Conservation (phyloP, 2,329 filamentous ascomycete genomes). For the Claviceps sp. region DNA sequence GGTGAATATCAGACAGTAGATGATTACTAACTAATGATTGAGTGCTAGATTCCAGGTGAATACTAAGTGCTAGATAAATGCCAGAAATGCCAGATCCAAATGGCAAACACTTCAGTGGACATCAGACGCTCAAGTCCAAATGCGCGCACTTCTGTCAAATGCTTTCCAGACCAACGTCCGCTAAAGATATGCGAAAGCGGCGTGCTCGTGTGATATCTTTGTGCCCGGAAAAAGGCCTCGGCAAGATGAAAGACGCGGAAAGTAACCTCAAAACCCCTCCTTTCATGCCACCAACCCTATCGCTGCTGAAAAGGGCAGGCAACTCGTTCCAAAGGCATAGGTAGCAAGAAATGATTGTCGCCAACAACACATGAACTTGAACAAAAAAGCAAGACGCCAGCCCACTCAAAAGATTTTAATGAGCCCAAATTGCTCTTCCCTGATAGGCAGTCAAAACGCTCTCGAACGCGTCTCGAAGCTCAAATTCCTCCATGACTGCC, state of each 20-base stretch:
- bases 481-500: slow-evolving; percentile 52
- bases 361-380: not conserved
- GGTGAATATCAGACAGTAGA: not conserved
- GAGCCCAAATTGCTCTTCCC: slow-evolving; percentile 8
- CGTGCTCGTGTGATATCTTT: not conserved
- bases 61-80: too few relatives aligned
- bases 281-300: not conserved
- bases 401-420: not conserved
- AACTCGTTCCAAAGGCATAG: not conserved
- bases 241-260: not conserved
- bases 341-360: not conserved
- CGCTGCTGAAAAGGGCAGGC: not conserved
- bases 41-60: too few relatives aligned
- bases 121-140: not conserved
- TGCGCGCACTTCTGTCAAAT: not conserved
- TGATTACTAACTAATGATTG: too few relatives aligned
- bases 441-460: slow-evolving; percentile 30
- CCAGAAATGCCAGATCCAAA: too few relatives aligned
- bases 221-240: not conserved
- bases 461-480: slow-evolving; percentile 65
- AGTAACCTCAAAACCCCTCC: not conserved
- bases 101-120: not conserved
- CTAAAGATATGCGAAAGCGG: not conserved
- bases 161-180: not conserved
- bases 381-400: not conserved